A percentile compares a stretch with the other conserved stretches of the same genome.
Conservation (phyloP, 441 rosid species). For the Biscutella laevigata region DNA sequence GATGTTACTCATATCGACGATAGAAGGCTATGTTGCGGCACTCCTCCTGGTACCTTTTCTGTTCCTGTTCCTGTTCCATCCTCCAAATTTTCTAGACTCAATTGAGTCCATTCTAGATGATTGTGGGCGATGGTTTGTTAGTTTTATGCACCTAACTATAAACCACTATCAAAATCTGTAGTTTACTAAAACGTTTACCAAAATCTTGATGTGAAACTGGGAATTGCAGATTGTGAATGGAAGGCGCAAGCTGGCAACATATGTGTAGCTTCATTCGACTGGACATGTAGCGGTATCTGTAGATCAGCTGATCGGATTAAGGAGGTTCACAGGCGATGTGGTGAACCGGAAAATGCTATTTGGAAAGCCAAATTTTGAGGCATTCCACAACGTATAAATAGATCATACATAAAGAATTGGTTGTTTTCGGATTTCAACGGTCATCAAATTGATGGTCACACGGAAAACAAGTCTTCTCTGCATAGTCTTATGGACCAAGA, state of each 20-base stretch:
- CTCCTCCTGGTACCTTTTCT: constrained; percentile 68
- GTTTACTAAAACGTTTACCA: neutral
- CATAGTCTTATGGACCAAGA: constrained; percentile 3
- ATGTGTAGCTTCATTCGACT: constrained; percentile 80
- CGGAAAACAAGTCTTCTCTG: constrained; percentile 1
- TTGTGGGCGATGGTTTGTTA: neutral
- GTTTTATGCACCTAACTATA: neutral
- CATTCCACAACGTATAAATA: constrained; percentile 12
- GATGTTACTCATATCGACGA: constrained; percentile 85
- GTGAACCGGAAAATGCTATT: constrained; percentile 69
- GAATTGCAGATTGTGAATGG: constrained; percentile 75
- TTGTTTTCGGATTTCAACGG: neutral
- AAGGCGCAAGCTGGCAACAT: constrained; percentile 85
- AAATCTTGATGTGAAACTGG: neutral
- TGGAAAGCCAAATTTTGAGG: constrained; percentile 60
- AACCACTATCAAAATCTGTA: too few species aligned
- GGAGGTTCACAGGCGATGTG: constrained; percentile 75
- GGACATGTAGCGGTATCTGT: constrained; percentile 89
- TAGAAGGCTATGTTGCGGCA: constrained; percentile 88
- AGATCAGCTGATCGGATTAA: constrained; percentile 66
- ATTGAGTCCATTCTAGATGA: neutral
- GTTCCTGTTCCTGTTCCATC: neutral
- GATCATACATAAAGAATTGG: neutral
- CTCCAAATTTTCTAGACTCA: neutral
- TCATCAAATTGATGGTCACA: constrained; percentile 19